Base-by-base conservation (phyloP, 164 flowering plant genomes). In the Aristolochia californica region DNA sequence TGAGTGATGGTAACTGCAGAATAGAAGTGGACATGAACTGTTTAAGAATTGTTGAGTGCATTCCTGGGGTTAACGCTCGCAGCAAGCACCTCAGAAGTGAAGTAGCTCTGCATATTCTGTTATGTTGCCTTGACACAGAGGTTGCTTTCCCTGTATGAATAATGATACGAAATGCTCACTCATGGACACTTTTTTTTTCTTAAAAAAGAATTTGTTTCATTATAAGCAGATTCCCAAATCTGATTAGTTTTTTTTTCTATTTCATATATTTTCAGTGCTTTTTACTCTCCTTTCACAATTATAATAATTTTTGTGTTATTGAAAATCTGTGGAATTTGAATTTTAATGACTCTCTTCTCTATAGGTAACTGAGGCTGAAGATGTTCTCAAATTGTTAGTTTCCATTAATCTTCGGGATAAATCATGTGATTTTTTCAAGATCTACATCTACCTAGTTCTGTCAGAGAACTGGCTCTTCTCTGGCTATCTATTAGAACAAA, bases 391-490 rank as follows among this genome's bases (percentile, higher is more conserved):
- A 52, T 59, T 57, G 30, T 81, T 91, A 13, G 61, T 72, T 16
- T 66, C 80, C 18, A 79, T 75, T 45, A 81, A 80, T 66, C 59
- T 91, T 65, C 87, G 80, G 69, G 91, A 79, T 26, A 78, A 72
- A 68, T 57, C 30, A 20, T 81, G 91, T 68, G 77, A 91, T 68
- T 74, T 84, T 54, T 76, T 77, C 66, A 66, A 60, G 64, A 56
- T 79, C 63, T 87, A 82, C 68, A 77, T 88, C 25, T 80, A 69
- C 76, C 65, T 91, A 48, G 80, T 70, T 56, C 74, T 91, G 68
- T 55, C 82, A 4, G 89, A 85, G 61, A 81, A 81, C 61, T 88
- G 98, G 96, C 81, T 91, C 26, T 61, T 66, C 50, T 75, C 68
- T 53, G 53, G 65, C 61, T 52, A 75, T 61, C 45, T 64, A 15